Base-by-base conservation (phyloP, 352 stramenopile species). In the Pythium periplocum region DNA sequence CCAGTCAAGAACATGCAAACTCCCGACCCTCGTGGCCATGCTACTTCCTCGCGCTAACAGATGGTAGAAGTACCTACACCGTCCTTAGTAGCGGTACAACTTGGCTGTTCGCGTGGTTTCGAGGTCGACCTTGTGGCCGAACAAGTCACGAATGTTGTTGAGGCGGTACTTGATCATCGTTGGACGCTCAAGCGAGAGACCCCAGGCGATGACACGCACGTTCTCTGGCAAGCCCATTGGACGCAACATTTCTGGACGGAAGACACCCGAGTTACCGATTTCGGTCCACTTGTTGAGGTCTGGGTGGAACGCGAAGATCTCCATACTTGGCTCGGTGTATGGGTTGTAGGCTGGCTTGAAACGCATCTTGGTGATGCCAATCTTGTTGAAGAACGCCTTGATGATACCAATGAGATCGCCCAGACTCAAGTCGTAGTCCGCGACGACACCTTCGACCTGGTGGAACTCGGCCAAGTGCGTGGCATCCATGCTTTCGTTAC, bases 141-240 rank as follows among this genome's bases (percentile, higher is more conserved):
- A 99, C 53, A 99, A 92, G 71, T 99, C 96, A 53, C 97, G 86
- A 71, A 99, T 99, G 80, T 99, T 99, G 68, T 93, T 98, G 59
- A 99, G 96, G 38, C 95, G 86, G 78, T 99, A 99, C 86, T 99
- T 99, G 82, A 99, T 99, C 97, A 99, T 99, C 35, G 97, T 99
- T 36, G 97, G 97, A 55, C 97, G 86, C 71, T 99, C 97, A 17
- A 99, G 84, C 42, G 95, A 99, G 53, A 99, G 79, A 42, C 97
- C 97, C 96, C 97, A 99, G 9, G 97, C 97, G 69, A 99, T 99
- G 3, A 99, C 97, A 50, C 96, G 83, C 46, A 99, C 97, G 78
- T 99, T 98, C 71, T 99, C 93, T 2, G 97, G 97, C 35, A 99
- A 77, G 4, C 97, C 97, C 96, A 99, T 99, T 4, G 97, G 97